phyloP scores from a whole-genome alignment of 495 filamentous ascomycete genomes.

The Letharia lupina region DNA sequence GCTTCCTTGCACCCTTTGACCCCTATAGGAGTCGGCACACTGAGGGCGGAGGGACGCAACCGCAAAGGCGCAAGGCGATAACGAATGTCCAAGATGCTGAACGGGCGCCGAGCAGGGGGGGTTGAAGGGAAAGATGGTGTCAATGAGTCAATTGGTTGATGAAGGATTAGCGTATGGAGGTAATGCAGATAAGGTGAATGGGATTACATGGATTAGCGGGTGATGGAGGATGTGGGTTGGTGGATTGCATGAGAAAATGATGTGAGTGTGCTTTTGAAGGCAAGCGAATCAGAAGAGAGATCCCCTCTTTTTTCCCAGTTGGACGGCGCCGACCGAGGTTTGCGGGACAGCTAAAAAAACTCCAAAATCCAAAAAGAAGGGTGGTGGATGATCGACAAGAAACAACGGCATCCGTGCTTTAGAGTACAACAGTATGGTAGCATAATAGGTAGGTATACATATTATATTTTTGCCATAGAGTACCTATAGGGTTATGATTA shows the following conservation, averaged over 20 bases:
- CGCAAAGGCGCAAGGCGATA: slow-evolving; percentile 20
- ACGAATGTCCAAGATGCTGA: slow-evolving; percentile 9
- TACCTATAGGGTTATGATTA: too few relatives aligned
- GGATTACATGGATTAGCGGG: background rate
- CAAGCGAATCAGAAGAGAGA: slow-evolving; percentile 6
- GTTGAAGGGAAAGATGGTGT: slow-evolving; percentile 1
- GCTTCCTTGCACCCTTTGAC: slow-evolving; percentile 3
- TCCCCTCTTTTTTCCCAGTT: slow-evolving; percentile 7
- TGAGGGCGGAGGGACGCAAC: slow-evolving; percentile 3
- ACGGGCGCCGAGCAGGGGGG: background rate
- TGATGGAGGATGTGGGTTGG: slow-evolving; percentile 4
- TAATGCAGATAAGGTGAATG: slow-evolving; percentile 23
- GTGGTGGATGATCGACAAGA: slow-evolving; percentile 9
- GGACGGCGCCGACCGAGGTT: slow-evolving; percentile 14
- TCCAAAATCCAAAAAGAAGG: too few relatives aligned
- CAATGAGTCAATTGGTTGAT: slow-evolving; percentile 13
- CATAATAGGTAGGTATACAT: too few relatives aligned
- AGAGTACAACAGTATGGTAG: background rate
- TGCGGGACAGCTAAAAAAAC: background rate
- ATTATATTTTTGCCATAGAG: too few relatives aligned
- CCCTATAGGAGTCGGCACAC: background rate
- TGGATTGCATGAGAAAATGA: slow-evolving; percentile 4
- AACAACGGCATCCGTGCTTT: background rate
- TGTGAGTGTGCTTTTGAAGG: slow-evolving; percentile 10
- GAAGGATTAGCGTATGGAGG: slow-evolving; percentile 5